Evolutionary conservation across 2,329 filamentous ascomycete genomes (phyloP), one percentile per base, ranked within the genome.

Genomic region (Huntiella bhutanensis): DNA sequence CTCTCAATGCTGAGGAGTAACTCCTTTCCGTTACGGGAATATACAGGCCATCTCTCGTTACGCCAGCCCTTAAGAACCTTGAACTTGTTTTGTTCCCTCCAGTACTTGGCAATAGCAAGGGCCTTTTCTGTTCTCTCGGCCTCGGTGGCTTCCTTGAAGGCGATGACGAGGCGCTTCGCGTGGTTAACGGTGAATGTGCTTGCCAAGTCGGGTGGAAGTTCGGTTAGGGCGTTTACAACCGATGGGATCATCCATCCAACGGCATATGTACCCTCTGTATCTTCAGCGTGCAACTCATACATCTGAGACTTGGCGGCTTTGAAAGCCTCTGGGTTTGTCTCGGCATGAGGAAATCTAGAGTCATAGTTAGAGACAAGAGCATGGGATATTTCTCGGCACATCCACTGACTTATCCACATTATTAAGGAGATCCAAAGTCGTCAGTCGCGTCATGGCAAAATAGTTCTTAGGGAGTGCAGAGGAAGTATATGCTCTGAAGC

Each of bases 11-110:
- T 80, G 58, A 83, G 80, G 3, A 88, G 62, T 6, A 83, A 57
- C 51, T 74, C 68, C 16, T 17, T 38, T 33, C 70, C 67, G 32
- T 71, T 70, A 11, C 70, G 71, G 1, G 71, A 73, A 55, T 85
- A 91, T 5, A 93, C 74, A 0, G 84, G 79, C 65, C 85, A 93
- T 12, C 76, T 62, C 61, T 94, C 86, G 55, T 83, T 65, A 37
- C 85, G 72, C 86, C 86, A 94, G 49, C 82, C 81, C 13, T 66
- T 66, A 12, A 96, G 68, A 1, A 93, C 68, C 35, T 73, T 66
- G 58, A 96, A 96, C 1, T 73, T 74, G 5, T 70, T 65, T n/a
- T 72, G 70, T n/a, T 72, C 64, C 13, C 79, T 76, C 70, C 87
- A 83, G 53, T 80, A 73, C 1, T 66, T 58, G 33, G 79, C 68